Conservation (phyloP, 345 rosid genomes). For the Raphanus sativus region DNA sequence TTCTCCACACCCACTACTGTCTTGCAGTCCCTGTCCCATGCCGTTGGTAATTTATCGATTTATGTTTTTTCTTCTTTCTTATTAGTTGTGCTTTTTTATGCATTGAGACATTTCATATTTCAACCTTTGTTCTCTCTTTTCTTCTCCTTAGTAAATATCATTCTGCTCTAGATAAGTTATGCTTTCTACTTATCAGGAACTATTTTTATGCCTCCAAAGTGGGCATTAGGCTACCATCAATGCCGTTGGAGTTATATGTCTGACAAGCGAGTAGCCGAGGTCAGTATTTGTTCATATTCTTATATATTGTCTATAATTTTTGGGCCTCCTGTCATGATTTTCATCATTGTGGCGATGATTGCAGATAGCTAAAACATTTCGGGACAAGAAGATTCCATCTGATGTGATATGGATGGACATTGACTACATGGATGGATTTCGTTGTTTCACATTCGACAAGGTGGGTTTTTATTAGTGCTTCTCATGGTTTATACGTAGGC, state of each 20-base stretch:
- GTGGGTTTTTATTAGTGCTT: slow-evolving; percentile 39
- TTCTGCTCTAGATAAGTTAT: background rate
- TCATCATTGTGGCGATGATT: slow-evolving; percentile 25
- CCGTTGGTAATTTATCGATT: slow-evolving; percentile 61
- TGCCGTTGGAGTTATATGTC: slow-evolving; percentile 95
- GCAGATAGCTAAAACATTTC: slow-evolving; percentile 71
- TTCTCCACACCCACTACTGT: slow-evolving; percentile 71
- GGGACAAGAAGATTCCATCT: slow-evolving; percentile 80
- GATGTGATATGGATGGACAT: slow-evolving; percentile 99
- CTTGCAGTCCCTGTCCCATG: slow-evolving; percentile 68
- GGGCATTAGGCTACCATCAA: slow-evolving; percentile 95
- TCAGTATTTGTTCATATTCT: slow-evolving; percentile 29
- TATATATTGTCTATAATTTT: background rate
- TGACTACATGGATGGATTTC: slow-evolving; percentile 96
- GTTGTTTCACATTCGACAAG: slow-evolving; percentile 94
- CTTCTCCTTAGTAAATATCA: background rate
- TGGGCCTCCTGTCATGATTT: slow-evolving; percentile 19
- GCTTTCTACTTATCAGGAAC: slow-evolving; percentile 52
- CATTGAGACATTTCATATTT: background rate
- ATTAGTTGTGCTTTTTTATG: slow-evolving; percentile 5
- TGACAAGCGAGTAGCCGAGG: slow-evolving; percentile 77
- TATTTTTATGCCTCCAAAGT: slow-evolving; percentile 91
- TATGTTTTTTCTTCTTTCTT: background rate
- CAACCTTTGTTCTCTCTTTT: background rate
- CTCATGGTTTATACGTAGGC: background rate